Conservation (phyloP, 331 rosid genomes). For the Pyrus hybrid region DNA sequence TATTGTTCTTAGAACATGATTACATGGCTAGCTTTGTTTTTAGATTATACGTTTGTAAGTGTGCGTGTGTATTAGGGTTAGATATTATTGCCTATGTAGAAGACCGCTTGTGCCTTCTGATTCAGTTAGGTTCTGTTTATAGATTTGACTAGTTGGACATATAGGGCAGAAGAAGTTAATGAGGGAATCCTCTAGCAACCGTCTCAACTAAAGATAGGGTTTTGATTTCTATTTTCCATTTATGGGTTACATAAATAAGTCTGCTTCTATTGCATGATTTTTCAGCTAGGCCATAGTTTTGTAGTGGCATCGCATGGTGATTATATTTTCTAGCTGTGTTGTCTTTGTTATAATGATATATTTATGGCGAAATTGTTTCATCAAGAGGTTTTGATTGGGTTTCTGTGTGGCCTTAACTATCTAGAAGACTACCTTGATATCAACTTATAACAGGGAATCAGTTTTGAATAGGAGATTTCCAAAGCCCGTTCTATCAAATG, state of each 20-base stretch:
- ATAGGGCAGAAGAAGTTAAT: neutral
- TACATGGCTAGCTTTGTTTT: too few species aligned
- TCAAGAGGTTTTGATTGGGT: neutral
- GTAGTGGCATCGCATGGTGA: neutral
- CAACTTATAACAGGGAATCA: neutral
- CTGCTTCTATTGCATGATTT: neutral
- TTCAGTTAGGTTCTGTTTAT: neutral
- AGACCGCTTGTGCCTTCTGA: neutral
- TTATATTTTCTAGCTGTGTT: neutral
- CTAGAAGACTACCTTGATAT: neutral
- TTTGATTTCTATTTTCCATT: neutral
- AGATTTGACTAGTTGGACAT: neutral
- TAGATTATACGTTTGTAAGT: too few species aligned
- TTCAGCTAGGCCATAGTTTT: neutral
- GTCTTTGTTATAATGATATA: neutral
- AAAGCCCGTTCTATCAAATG: neutral
- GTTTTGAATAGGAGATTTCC: neutral
- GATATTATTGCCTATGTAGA: neutral
- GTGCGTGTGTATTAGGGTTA: too few species aligned
- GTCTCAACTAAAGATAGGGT: neutral
- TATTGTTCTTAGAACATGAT: too few species aligned
- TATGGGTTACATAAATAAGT: neutral
- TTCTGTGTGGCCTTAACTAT: constrained; percentile 11
- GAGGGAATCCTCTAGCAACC: neutral
- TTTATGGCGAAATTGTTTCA: constrained; percentile 13